A percentile compares a stretch with the other conserved stretches of the same genome.
phyloP scores from a whole-genome alignment of 2,329 filamentous ascomycete species.

The Fusarium veterinarium region DNA sequence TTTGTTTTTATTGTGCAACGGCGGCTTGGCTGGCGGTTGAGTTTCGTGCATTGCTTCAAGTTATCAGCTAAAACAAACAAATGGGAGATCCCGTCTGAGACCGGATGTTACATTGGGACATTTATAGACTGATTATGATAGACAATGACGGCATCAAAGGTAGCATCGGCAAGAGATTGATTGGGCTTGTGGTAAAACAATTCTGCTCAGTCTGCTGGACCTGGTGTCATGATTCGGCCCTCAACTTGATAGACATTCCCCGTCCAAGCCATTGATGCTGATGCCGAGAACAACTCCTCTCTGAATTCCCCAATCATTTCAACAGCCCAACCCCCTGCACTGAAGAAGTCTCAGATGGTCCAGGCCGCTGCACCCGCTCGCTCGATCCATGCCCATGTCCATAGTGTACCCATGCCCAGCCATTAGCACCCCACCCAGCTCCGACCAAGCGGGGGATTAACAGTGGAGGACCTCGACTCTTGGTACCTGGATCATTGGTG shows the following conservation, averaged over 20 bases:
- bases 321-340: constrained; percentile 1
- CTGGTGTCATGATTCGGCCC: constrained; percentile 4
- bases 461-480: constrained; percentile 17
- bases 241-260: constrained; percentile 2
- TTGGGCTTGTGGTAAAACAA: background rate
- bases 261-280: constrained; percentile 8
- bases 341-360: constrained; percentile 34
- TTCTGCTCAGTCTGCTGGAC: background rate
- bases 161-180: background rate
- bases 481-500: constrained; percentile 40
- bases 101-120: background rate
- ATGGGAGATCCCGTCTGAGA: constrained; percentile 9
- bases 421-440: constrained; percentile 16
- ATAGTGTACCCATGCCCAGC: background rate
- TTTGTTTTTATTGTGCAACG: constrained; percentile 5
- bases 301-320: constrained; percentile 10
- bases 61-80: constrained; percentile 5
- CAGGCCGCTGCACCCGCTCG: constrained; percentile 28
- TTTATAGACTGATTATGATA: constrained; percentile 8
- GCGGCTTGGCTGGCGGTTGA: constrained; percentile 28
- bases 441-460: constrained; percentile 33
- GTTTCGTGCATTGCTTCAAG: constrained; percentile 16
- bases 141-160: constrained; percentile 6
- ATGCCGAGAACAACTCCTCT: background rate
- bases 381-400: constrained; percentile 1